phyloP scores from a whole-genome alignment of 805 yeast genomes.

The Maudiozyma serrabonitensis region DNA sequence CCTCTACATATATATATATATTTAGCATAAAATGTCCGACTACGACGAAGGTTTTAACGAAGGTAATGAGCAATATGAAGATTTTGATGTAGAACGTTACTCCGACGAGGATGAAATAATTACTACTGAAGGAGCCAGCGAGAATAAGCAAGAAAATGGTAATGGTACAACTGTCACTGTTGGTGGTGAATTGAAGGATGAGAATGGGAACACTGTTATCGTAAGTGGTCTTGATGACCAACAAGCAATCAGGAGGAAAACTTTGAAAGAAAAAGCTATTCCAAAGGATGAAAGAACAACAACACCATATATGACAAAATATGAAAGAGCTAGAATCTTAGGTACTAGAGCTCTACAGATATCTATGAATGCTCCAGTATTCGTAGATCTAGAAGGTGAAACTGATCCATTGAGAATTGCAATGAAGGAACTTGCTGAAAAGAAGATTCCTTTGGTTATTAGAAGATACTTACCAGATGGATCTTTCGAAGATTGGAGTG shows the following conservation, averaged over 20 bases:
- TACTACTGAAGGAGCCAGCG: slow-evolving; percentile 24
- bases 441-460: slow-evolving; percentile 89
- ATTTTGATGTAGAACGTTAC: slow-evolving; percentile 77
- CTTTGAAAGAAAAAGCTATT: slow-evolving; percentile 73
- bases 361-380: slow-evolving; percentile 96
- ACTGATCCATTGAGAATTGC: slow-evolving; percentile 98
- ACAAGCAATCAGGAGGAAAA: slow-evolving; percentile 41
- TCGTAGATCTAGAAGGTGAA: slow-evolving; percentile 97
- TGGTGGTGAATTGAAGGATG: slow-evolving; percentile 33
- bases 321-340: slow-evolving; percentile 93
- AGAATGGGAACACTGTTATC: slow-evolving; percentile 63
- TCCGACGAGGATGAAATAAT: slow-evolving; percentile 55
- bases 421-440: slow-evolving; percentile 89
- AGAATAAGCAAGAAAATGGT: slow-evolving; percentile 22
- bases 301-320: slow-evolving; percentile 98
- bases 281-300: slow-evolving; percentile 84
- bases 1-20: background rate
- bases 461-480: slow-evolving; percentile 97
- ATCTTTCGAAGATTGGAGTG: slow-evolving; percentile 96
- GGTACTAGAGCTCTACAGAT: slow-evolving; percentile 97
- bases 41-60: slow-evolving; percentile 56
- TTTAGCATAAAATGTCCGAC: slow-evolving; percentile 37
- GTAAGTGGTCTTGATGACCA: slow-evolving; percentile 55
- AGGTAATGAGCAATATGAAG: slow-evolving; percentile 60
- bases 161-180: slow-evolving; percentile 21